Conservation (phyloP, 768 basidiomycete genomes). For the Kwoniella mangroviensis region DNA sequence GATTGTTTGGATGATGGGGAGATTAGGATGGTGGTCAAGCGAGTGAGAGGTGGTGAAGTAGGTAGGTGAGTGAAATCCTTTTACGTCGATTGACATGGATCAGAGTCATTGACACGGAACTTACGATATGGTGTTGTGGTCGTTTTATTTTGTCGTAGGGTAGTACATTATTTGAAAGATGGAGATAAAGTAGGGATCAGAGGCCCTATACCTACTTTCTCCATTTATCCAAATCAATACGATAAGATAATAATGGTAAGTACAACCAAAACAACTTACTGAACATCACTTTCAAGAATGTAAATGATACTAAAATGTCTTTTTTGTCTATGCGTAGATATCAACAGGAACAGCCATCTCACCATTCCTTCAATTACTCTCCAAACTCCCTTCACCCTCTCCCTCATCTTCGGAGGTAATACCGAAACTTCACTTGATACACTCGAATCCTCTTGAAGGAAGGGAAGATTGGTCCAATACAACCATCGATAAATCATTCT, state of each 20-base stretch:
- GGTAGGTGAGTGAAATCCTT: conserved; percentile 46
- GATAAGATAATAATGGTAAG: conserved; percentile 54
- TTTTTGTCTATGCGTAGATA: conserved; percentile 32
- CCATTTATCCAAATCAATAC: conserved; percentile 37
- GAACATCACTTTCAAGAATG: background rate
- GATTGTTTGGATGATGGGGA: conserved; percentile 44
- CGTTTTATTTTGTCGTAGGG: conserved; percentile 2
- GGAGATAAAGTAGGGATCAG: conserved; percentile 50
- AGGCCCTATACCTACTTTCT: conserved; percentile 51
- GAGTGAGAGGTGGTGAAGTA: conserved; percentile 55
- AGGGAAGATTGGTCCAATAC: conserved; percentile 33
- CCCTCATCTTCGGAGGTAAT: background rate
- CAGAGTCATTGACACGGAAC: too few relatives aligned
- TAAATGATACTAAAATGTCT: too few relatives aligned
- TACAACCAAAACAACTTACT: background rate
- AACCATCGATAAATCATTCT: background rate
- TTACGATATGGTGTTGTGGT: too few relatives aligned
- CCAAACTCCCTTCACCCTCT: conserved; percentile 38
- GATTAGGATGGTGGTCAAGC: conserved; percentile 51
- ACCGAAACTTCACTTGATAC: conserved; percentile 42
- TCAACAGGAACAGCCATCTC: conserved; percentile 55
- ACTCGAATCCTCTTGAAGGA: conserved; percentile 31
- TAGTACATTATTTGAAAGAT: conserved; percentile 43
- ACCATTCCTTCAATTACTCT: conserved; percentile 55
- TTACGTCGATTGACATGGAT: too few relatives aligned